phyloP scores from a whole-genome alignment of 129 eudicot genomes.

The Arctium lappa region DNA sequence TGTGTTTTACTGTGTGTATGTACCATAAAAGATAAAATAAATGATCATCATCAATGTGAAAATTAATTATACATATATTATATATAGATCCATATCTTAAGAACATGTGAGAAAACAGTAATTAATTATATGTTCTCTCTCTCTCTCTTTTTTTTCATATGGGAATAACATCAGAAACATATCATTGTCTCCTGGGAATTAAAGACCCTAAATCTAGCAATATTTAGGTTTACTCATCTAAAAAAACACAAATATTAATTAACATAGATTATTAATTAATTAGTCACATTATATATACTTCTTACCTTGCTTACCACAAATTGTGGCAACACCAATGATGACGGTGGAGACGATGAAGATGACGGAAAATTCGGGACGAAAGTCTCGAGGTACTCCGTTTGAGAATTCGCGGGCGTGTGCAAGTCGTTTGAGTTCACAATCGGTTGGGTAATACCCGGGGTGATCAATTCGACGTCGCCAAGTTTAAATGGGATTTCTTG shows the following conservation, averaged over 20 bases:
- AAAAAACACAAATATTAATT: slow-evolving; percentile 9
- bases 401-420: slow-evolving; percentile 16
- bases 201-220: slow-evolving; percentile 38
- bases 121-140: slow-evolving; percentile 16
- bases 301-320: slow-evolving; percentile 26
- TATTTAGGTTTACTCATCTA: slow-evolving; percentile 28
- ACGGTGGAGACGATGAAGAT: slow-evolving; percentile 23
- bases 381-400: slow-evolving; percentile 25
- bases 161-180: slow-evolving; percentile 29
- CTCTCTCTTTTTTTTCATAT: neutral
- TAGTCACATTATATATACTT: slow-evolving; percentile 31
- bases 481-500: slow-evolving; percentile 2
- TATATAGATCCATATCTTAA: slow-evolving; percentile 19
- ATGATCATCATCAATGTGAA: neutral
- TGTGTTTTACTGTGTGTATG: slow-evolving; percentile 13
- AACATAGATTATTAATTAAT: neutral
- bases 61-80: slow-evolving; percentile 11
- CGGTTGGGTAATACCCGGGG: neutral
- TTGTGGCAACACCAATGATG: slow-evolving; percentile 22
- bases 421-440: neutral
- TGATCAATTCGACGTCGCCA: neutral
- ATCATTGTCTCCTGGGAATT: slow-evolving; percentile 38
- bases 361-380: slow-evolving; percentile 14
- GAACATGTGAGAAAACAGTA: slow-evolving; percentile 33
- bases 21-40: slow-evolving; percentile 12